These are phyloP conservation scores for Aspergillus sp. DNA, from an alignment of 2,329 filamentous ascomycete species.

Conservation along the genomic window DNA sequence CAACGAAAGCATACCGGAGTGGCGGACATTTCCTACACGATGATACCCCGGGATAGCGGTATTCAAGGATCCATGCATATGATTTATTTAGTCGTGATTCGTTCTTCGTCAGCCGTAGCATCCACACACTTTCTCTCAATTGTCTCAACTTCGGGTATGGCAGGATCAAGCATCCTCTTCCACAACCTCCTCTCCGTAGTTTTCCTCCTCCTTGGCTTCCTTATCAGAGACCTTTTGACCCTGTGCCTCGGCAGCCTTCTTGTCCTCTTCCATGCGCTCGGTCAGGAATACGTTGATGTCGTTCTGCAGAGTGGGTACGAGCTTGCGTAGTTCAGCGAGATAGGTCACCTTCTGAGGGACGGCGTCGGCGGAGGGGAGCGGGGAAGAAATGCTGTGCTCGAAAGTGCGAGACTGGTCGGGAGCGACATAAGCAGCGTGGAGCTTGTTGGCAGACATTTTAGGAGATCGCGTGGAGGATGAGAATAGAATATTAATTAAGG, in stretches of 20 bases:
- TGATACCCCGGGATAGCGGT: constrained; percentile 41
- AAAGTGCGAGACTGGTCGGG: constrained; percentile 36
- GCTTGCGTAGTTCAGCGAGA: constrained; percentile 52
- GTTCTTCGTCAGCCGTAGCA: neutral
- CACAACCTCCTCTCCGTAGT: constrained; percentile 80
- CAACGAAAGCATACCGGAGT: constrained; percentile 17
- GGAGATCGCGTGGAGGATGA: neutral
- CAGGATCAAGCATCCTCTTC: constrained; percentile 60
- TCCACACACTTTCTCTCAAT: constrained; percentile 3
- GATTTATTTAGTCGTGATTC: constrained; percentile 1
- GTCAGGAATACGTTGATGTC: constrained; percentile 63
- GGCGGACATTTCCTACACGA: constrained; percentile 30
- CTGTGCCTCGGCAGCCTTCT: constrained; percentile 39
- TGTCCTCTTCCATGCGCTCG: constrained; percentile 64
- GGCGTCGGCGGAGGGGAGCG: constrained; percentile 27
- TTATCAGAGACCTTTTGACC: constrained; percentile 39
- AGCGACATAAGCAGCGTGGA: constrained; percentile 33
- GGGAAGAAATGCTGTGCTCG: constrained; percentile 31
- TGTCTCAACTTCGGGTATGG: neutral
- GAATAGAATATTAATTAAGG: neutral
- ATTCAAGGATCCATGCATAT: constrained; percentile 20
- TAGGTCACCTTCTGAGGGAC: constrained; percentile 54
- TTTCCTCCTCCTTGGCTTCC: constrained; percentile 52
- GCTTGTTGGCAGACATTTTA: neutral
- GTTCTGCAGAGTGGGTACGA: constrained; percentile 55